Evolutionary conservation across 768 basidiomycete species (phyloP), one percentile per base, ranked within the genome.

Genomic region (Infundibulicybe gibba): DNA sequence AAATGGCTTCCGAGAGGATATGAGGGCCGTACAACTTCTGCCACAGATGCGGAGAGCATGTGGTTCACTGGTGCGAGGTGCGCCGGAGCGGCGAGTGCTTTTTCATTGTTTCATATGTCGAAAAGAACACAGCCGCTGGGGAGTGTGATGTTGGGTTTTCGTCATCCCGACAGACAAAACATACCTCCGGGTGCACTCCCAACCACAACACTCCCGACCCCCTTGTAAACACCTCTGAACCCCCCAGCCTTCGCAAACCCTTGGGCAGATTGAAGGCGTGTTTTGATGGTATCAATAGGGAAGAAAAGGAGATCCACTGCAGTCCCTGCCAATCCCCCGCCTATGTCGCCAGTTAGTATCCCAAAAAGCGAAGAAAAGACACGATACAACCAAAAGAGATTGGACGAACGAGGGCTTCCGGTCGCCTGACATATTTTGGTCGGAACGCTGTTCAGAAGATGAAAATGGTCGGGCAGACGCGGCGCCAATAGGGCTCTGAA

Each of bases 281-380:
- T 98, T 69, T 99, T 99, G 62, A 98, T 67, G 1, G 95, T 97
- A 69, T 99, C 95, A 48, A 99, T 83, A 1, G 95, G 95, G 64
- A 93, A 99, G 71, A 99, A 94, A 16, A 97, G 77, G 39, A 97
- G 77, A 68, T 99, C 95, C 14, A 97, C 95, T 2, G 92, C 77
- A 6, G 91, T 87, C 20, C 95, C 95, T 30, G 97, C 92, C n/a
- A 85, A 63, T 16, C 88, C 94, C 19, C 95, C 54, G 57, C 52
- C 59, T 58, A 40, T 61, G 44, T 47, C 40, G 44, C 50, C 19
- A 47, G 32, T 40, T 10, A 14, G 21, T 33, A 19, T 42, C 16
- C n/a, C 5, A 43, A 20, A 12, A 20, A 32, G 31, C 32, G 12
- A 17, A 33, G 20, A 30, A 30, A 35, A n/a, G 9, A 42, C n/a